Base-by-base conservation (phyloP, 225 moss, liverwort and hornwort genomes). In the Rhytidiadelphus loreus region DNA sequence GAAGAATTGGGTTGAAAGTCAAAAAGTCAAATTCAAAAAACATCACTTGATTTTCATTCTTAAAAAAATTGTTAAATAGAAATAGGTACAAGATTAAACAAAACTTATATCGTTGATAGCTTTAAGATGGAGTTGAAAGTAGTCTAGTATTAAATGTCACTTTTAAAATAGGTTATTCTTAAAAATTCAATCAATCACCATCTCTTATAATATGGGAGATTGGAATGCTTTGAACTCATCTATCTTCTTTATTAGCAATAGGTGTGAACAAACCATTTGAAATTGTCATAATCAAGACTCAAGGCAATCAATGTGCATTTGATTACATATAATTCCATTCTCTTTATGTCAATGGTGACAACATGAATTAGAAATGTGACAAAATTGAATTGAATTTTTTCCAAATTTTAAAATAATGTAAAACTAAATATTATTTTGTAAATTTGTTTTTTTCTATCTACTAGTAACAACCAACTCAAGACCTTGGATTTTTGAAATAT, bases 291-390 rank as follows among this genome's bases (percentile, higher is more conserved):
- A 75, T 52, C 0, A 21, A 21, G 5, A 21, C 8, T 50, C 7
- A 2, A 50, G 9, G 16, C 44, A 50, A 50, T 33, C 5, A 33
- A 21, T 75, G 50, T 75, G 8, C 21, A 33, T 13, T 33, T 75
- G 13, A 33, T 21, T 33, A 52, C 0, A 21, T 0, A 75, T 3
- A 22, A 1, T 75, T 21, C 8, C 2, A 75, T 21, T 21, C 0
- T 75, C 50, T 33, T 52, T 33, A 33, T 2, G 4, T 50, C 1
- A 2, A 21, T 50, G 12, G 21, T 50, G 13, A 52, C 12, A 75
- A 21, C 2, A 5, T 76, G 5, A 35, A 13, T 12, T 13, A 75
- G 6, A 9, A 4, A 75, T 21, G 8, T 33, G 5, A 8, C 8
- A 75, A 33, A 13, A 21, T 3, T 5, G 3, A 33, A 52, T 52